phyloP scores from a whole-genome alignment of 805 yeast genomes.

The Barnettozyma wickerhamii region DNA sequence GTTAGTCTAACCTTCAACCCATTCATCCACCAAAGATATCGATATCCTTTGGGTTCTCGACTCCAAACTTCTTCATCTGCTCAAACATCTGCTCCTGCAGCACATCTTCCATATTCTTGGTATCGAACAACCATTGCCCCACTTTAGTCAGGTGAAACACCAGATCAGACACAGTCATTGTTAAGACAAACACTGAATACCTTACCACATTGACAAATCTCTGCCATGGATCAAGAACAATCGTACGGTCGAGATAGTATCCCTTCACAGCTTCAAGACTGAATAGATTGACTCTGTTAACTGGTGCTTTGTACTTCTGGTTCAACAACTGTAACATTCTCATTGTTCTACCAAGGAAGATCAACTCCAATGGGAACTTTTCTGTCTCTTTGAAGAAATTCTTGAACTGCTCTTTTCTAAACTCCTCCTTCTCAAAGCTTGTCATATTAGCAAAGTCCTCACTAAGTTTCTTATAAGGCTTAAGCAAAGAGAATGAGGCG shows the following conservation, averaged over 20 bases:
- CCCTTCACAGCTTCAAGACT: slow-evolving; percentile 50
- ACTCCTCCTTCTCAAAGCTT: slow-evolving; percentile 38
- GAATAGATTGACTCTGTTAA: slow-evolving; percentile 63
- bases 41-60: slow-evolving; percentile 22
- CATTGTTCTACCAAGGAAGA: slow-evolving; percentile 67
- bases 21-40: slow-evolving; percentile 18
- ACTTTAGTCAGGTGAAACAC: slow-evolving; percentile 17
- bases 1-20: neutral
- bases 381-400: slow-evolving; percentile 57
- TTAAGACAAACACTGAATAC: slow-evolving; percentile 18
- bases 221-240: neutral
- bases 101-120: slow-evolving; percentile 23
- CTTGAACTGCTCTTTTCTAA: slow-evolving; percentile 43
- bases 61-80: slow-evolving; percentile 24
- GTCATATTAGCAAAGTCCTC: slow-evolving; percentile 27
- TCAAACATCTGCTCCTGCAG: slow-evolving; percentile 18
- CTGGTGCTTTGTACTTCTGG: slow-evolving; percentile 62
- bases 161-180: slow-evolving; percentile 21
- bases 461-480: slow-evolving; percentile 35
- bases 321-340: slow-evolving; percentile 71
- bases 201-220: slow-evolving; percentile 13
- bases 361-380: slow-evolving; percentile 60
- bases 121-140: slow-evolving; percentile 18
- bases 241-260: slow-evolving; percentile 17
- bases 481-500: slow-evolving; percentile 50